phyloP scores from a whole-genome alignment of 495 filamentous ascomycete species.

The Podospora bellae-mahoneyi region DNA sequence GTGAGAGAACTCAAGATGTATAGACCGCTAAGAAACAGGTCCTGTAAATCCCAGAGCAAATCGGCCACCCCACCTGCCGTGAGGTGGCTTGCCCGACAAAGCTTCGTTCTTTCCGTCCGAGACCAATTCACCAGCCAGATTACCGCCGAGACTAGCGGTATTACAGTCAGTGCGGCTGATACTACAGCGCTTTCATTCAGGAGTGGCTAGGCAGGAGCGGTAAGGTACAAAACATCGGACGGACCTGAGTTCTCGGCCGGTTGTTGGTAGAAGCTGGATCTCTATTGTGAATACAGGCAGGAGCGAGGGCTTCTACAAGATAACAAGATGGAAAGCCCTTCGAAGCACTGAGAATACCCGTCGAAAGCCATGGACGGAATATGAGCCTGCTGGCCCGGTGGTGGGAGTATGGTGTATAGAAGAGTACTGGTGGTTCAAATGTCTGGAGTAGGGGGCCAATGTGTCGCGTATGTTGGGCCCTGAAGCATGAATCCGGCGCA shows the following conservation, averaged over 20 bases:
- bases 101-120: background rate
- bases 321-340: background rate
- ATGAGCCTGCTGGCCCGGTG: too few species aligned
- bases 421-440: too few species aligned
- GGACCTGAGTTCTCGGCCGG: background rate
- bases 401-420: too few species aligned
- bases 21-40: background rate
- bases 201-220: background rate
- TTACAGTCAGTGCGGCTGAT: background rate
- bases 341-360: too few species aligned
- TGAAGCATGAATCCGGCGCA: too few species aligned
- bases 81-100: background rate
- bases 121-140: background rate
- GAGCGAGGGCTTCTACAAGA: background rate
- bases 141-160: background rate
- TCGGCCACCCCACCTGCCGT: background rate
- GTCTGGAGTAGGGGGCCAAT: too few species aligned
- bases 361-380: too few species aligned
- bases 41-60: background rate
- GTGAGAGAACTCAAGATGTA: background rate
- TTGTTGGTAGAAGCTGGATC: background rate
- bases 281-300: background rate
- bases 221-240: background rate
- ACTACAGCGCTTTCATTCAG: background rate
- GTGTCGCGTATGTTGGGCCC: too few species aligned